Base-by-base conservation (phyloP, 805 yeast genomes). In the Metschnikowia continentalis region DNA sequence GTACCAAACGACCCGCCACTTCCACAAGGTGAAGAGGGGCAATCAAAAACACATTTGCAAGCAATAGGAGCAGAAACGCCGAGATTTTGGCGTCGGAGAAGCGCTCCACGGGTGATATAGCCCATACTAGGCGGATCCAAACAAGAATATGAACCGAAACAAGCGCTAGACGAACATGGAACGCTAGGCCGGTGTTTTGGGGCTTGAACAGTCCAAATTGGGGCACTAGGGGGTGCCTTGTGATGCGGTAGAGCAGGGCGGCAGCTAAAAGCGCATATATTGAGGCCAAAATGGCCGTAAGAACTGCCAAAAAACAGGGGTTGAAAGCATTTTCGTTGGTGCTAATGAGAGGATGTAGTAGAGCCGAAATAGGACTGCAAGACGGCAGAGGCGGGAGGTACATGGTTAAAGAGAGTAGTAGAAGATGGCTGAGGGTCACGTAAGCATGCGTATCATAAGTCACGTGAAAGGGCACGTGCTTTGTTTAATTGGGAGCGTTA, bases 11-110 rank as follows among this genome's bases (percentile, higher is more conserved):
- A 42, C 72, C 66, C 42, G 74, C 67, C 7, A 71, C 67, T 54
- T 81, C 85, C 15, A 77, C 51, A 7, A 66, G 49, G 39, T 77
- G 78, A 11, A 80, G 58, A 0, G 82, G 82, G 1, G 72, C 42
- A 1, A 76, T 66, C 59, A 44, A 2, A 13, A 62, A 44, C 3
- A 39, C 30, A 3, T 49, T 5, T 2, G 53, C 42, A 3, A 40
- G n/a, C 5, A 22, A 11, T 4, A 58, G 23, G n/a, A 53, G 38
- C 20, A 47, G 35, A 32, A 63, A 58, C 20, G 65, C 54, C 1
- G 54, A 15, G 5, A 61, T 41, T 45, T 60, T 62, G 38, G 42
- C 35, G 44, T 64, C 67, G 11, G 63, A 63, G 38, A 58, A 57
- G 39, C 68, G 49, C 39, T 60, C 69, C 35, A 61, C 63, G 23